Percentiles rank a stretch among this genome's conserved stretches.
Conservation (phyloP, 2,329 filamentous ascomycete genomes). For the Helminthosporium solani region DNA sequence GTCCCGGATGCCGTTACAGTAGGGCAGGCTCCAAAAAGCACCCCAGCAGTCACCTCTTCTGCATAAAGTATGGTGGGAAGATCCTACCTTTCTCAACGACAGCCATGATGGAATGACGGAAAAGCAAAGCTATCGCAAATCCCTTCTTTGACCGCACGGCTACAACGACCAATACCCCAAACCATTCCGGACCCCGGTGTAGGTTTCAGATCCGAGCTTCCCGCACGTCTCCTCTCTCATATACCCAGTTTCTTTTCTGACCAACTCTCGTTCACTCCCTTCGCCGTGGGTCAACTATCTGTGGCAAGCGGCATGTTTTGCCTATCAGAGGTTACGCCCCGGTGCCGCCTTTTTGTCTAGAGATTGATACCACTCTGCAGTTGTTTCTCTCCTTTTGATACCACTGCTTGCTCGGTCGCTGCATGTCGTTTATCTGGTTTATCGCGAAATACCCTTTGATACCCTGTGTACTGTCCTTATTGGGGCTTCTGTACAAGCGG, state of each 20-base stretch:
- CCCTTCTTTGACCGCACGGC: conserved; percentile 44
- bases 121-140: conserved; percentile 43
- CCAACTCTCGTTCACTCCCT: conserved; percentile 29
- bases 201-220: conserved; percentile 34
- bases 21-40: conserved; percentile 44
- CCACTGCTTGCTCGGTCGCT: conserved; percentile 35
- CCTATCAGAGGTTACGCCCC: conserved; percentile 35
- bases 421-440: conserved; percentile 32
- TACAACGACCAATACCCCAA: conserved; percentile 36
- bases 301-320: conserved; percentile 37
- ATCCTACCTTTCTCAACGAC: conserved; percentile 40
- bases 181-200: conserved; percentile 24
- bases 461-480: conserved; percentile 44
- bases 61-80: conserved; percentile 47
- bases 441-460: conserved; percentile 45
- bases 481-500: conserved; percentile 43
- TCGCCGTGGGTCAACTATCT: conserved; percentile 33
- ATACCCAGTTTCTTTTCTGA: conserved; percentile 24
- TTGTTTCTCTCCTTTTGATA: conserved; percentile 43
- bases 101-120: conserved; percentile 47
- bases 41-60: conserved; percentile 43
- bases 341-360: conserved; percentile 32
- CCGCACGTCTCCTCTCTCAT: conserved; percentile 30
- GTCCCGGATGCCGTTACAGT: conserved; percentile 42
- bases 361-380: conserved; percentile 48